Conservation (phyloP, 1,284 basidiomycete genomes). For the Grifola frondosa region DNA sequence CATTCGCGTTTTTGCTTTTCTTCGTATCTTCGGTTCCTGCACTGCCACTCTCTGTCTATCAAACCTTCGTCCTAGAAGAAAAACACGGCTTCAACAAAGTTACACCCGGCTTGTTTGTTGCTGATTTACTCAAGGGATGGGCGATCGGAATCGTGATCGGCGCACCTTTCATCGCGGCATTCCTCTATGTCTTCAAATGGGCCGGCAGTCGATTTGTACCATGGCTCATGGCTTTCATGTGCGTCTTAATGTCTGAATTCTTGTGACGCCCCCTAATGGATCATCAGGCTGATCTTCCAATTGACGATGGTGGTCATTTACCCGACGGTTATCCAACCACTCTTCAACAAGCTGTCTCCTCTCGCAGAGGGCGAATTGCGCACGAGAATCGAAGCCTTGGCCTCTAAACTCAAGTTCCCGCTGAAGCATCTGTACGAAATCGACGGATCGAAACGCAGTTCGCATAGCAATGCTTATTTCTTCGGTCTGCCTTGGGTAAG, state of each 20-base stretch:
- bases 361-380: conserved; percentile 76
- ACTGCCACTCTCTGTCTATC: conserved; percentile 78
- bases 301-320: conserved; percentile 83
- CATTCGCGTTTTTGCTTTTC: conserved; percentile 72
- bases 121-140: conserved; percentile 83
- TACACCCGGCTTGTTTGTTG: conserved; percentile 70
- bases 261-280: background rate
- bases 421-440: conserved; percentile 95
- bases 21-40: conserved; percentile 67
- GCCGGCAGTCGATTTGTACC: conserved; percentile 89
- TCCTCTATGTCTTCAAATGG: conserved; percentile 91
- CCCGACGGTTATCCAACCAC: conserved; percentile 89
- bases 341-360: conserved; percentile 96
- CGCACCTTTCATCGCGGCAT: conserved; percentile 82
- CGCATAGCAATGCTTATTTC: conserved; percentile 95
- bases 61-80: conserved; percentile 93
- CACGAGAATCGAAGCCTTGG: conserved; percentile 72
- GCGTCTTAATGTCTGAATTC: conserved; percentile 18
- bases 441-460: conserved; percentile 93
- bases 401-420: conserved; percentile 85
- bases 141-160: conserved; percentile 76
- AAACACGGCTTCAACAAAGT: conserved; percentile 98
- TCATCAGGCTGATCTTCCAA: conserved; percentile 77
- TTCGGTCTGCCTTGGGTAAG: conserved; percentile 89
- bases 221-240: conserved; percentile 88